Evolutionary conservation across 306 rosid genomes (phyloP).

Genomic region (Fagus crenata): DNA sequence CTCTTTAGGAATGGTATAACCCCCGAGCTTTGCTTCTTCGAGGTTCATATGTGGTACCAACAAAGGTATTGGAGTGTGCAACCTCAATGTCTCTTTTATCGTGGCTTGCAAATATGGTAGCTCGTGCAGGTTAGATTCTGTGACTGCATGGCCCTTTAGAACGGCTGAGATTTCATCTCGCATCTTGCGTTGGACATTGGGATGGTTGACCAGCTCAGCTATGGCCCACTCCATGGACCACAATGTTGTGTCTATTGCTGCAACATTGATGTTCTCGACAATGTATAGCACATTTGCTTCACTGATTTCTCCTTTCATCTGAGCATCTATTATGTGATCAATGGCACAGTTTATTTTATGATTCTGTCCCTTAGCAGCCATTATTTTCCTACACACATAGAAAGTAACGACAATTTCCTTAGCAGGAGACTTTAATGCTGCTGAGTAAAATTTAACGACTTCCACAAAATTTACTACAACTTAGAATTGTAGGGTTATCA

Average conservation of each 20-base stretch:
- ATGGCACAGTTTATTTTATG: constrained; percentile 80
- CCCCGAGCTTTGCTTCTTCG: constrained; percentile 72
- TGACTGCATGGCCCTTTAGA: constrained; percentile 52
- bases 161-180: constrained; percentile 59
- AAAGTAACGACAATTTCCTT: not conserved
- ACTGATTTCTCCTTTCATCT: constrained; percentile 74
- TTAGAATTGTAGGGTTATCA: too few relatives aligned
- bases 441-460: too few relatives aligned
- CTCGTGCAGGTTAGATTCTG: constrained; percentile 60
- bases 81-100: constrained; percentile 68
- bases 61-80: constrained; percentile 75
- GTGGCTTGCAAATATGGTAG: constrained; percentile 70
- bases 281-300: constrained; percentile 77
- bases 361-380: constrained; percentile 61
- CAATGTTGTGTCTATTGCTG: constrained; percentile 79
- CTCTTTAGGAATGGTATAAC: constrained; percentile 63
- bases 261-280: constrained; percentile 74
- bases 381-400: constrained; percentile 43
- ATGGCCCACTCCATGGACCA: constrained; percentile 95
- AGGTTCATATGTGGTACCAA: constrained; percentile 92
- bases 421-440: too few relatives aligned
- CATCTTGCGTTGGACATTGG: constrained; percentile 54
- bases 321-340: constrained; percentile 78
- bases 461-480: too few relatives aligned
- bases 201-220: constrained; percentile 76